Percentiles rank a stretch among this genome's conserved stretches.
phyloP scores from a whole-genome alignment of 2,329 filamentous ascomycete species.

The Apiospora sp. region DNA sequence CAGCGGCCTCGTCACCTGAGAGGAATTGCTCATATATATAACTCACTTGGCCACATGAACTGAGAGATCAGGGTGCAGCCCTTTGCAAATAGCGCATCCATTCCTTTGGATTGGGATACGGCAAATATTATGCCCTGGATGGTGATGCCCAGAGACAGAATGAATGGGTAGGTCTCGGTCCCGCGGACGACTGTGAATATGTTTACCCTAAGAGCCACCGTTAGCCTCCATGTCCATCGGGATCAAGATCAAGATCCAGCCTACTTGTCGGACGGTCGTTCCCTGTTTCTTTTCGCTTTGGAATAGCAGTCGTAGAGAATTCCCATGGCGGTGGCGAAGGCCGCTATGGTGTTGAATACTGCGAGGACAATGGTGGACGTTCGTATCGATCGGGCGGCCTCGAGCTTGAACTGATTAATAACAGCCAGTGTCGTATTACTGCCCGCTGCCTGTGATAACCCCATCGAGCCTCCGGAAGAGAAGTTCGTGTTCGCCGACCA shows the following conservation, averaged over 20 bases:
- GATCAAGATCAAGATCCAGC: conserved; percentile 39
- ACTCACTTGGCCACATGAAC: conserved; percentile 66
- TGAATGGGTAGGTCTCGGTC: conserved; percentile 61
- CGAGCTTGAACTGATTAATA: conserved; percentile 60
- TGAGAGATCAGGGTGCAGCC: conserved; percentile 64
- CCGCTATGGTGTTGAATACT: conserved; percentile 66
- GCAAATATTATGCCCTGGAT: conserved; percentile 66
- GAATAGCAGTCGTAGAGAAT: conserved; percentile 66
- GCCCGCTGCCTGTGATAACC: conserved; percentile 39
- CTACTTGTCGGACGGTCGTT: conserved; percentile 50
- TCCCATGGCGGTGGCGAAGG: conserved; percentile 61
- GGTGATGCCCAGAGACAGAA: conserved; percentile 64
- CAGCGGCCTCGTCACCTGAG: conserved; percentile 33
- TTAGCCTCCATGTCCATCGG: conserved; percentile 43
- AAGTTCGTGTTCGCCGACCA: conserved; percentile 40
- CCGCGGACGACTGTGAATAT: conserved; percentile 54
- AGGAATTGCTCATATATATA: background rate
- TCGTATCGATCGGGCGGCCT: conserved; percentile 63
- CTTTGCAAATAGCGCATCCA: conserved; percentile 57
- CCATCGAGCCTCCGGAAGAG: conserved; percentile 33
- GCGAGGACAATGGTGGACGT: conserved; percentile 69
- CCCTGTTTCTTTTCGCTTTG: conserved; percentile 48
- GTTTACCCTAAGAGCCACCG: conserved; percentile 34
- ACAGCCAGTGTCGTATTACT: conserved; percentile 54
- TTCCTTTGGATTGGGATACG: conserved; percentile 62